Evolutionary conservation across 176 grass and related monocot genomes (phyloP), one percentile per base, ranked within the genome.

Genomic region (Juncus inflexus): DNA sequence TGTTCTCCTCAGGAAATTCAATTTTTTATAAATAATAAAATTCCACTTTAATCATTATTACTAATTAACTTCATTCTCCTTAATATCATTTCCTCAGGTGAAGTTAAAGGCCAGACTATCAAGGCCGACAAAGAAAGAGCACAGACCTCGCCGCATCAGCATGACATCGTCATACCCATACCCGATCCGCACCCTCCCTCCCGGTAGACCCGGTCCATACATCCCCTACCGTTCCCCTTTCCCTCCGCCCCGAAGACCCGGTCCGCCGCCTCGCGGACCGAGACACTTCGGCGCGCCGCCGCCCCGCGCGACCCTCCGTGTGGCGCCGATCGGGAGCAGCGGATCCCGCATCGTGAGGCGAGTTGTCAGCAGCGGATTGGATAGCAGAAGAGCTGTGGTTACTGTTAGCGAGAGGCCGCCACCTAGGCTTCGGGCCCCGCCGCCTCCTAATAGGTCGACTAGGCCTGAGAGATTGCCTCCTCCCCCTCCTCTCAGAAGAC

Each of bases 121-220:
- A 58, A 71, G 68, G 54, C 68, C 68, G 42, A 71, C 53, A 35
- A 71, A 71, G 54, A 71, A 71, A 71, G 68, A 71, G 58, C 58
- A 38, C 5, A 71, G 68, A 58, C 68, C 68, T 7, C 40, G 68
- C 55, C 53, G 40, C 7, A 47, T 52, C 37, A 35, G 39, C n/a
- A 71, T 5, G 40, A 58, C 68, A 43, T 55, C 56, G 47, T 40
- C 56, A 52, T 28, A 56, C 12, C 9, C 36, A 4, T 37, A 14
- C 12, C 28, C 52, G 55, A 55, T 43, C 54, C 54, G 68, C 3
- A 40, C 68, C 38, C 39, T 52, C 8, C 67, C 9, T 2, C 53
- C 54, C 10, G 52, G 68, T 42, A 71, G 68, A 59, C 39, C 43
- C 54, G 68, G 4, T 55, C 68, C 12, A 7, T 59, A 16, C 58